phyloP scores from a whole-genome alignment of 306 rosid species.

The Comarum palustre region DNA sequence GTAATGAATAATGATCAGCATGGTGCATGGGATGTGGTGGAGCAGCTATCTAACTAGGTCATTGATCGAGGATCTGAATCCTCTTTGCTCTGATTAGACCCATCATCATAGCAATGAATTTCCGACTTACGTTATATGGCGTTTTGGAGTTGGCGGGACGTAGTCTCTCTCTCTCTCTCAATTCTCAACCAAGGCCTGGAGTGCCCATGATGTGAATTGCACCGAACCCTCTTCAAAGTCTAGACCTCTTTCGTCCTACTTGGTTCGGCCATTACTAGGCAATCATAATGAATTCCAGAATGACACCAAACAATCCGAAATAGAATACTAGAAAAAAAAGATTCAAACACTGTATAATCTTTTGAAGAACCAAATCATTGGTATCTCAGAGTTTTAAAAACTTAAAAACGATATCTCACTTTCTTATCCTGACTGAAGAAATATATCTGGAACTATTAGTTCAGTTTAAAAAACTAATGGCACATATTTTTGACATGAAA shows the following conservation, averaged over 20 bases:
- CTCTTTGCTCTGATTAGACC: not conserved
- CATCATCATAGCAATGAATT: not conserved
- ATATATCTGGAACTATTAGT: too few species aligned
- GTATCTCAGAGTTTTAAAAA: too few species aligned
- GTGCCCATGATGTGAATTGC: not conserved
- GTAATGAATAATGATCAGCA: constrained; percentile 8
- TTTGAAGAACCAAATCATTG: too few species aligned
- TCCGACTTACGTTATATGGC: not conserved
- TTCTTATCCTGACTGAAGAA: too few species aligned
- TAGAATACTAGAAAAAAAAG: too few species aligned
- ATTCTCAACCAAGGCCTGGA: not conserved
- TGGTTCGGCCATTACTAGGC: not conserved
- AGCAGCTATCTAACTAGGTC: not conserved
- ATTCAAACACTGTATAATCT: too few species aligned
- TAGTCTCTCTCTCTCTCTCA: too few species aligned
- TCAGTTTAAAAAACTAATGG: too few species aligned
- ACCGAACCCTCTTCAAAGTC: not conserved
- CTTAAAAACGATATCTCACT: too few species aligned
- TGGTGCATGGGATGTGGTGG: too few species aligned
- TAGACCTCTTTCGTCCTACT: not conserved
- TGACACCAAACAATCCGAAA: not conserved
- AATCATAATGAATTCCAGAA: not conserved
- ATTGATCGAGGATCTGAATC: not conserved
- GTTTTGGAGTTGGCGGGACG: not conserved
- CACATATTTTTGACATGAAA: too few species aligned